A percentile compares a stretch with the other conserved stretches of the same genome.
These are phyloP conservation scores for Erigeron philadelphicus DNA, from an alignment of 140 eudicot genomes.

Conservation along the genomic window DNA sequence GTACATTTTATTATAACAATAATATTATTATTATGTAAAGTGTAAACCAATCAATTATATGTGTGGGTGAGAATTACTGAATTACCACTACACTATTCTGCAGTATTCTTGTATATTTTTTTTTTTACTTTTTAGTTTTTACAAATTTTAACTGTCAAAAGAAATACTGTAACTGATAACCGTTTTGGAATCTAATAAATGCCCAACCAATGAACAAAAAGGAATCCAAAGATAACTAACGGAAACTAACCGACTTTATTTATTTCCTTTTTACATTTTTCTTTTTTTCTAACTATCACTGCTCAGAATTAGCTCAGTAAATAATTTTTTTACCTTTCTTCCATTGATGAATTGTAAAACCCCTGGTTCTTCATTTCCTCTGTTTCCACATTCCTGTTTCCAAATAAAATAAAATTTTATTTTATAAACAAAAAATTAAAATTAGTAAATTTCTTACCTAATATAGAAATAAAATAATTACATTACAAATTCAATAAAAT, in stretches of 20 bases:
- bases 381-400: constrained; percentile 32
- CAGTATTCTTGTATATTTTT: neutral
- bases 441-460: neutral
- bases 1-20: neutral
- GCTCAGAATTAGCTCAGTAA: constrained; percentile 13
- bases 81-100: neutral
- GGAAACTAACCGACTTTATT: constrained; percentile 33
- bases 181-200: constrained; percentile 17
- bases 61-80: no score
- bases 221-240: constrained; percentile 33
- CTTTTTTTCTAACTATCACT: constrained; percentile 18
- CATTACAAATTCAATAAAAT: neutral
- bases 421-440: neutral
- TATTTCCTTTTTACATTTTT: neutral
- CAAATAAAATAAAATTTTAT: neutral
- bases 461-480: no score
- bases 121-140: no score
- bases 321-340: constrained; percentile 35
- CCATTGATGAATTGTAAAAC: constrained; percentile 47
- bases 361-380: constrained; percentile 33
- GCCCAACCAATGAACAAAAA: constrained; percentile 11
- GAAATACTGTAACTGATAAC: constrained; percentile 26
- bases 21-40: no score
- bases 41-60: neutral
- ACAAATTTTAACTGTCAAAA: no score